phyloP scores from a whole-genome alignment of 345 rosid genomes.

The Garcia nutans region DNA sequence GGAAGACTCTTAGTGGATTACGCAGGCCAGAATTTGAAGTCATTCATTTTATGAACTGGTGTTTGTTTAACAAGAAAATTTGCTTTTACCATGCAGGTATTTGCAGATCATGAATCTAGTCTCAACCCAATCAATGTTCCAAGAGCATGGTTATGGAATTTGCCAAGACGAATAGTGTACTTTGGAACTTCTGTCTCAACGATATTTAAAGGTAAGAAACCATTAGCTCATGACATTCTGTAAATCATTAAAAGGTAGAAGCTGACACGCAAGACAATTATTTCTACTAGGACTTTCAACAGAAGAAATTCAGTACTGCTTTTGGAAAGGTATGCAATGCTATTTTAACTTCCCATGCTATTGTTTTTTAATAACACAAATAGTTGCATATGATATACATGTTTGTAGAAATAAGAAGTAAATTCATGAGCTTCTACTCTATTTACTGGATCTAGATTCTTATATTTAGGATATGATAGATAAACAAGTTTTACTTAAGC shows the following conservation, averaged over 20 bases:
- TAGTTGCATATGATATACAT: not conserved
- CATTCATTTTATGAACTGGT: not conserved
- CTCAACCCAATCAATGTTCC: conserved; percentile 73
- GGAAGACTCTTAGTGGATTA: not conserved
- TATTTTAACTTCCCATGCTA: not conserved
- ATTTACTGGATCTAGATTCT: not conserved
- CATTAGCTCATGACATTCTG: not conserved
- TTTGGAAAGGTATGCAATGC: conserved; percentile 78
- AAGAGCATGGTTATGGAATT: conserved; percentile 73
- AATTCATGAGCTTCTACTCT: not conserved
- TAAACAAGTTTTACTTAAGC: not conserved
- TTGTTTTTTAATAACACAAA: not conserved
- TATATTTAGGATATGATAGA: not conserved
- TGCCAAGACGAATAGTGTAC: conserved; percentile 75
- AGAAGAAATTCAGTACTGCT: conserved; percentile 80
- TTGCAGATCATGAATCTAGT: conserved; percentile 93
- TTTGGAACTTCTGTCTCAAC: conserved; percentile 91
- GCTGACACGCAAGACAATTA: conserved; percentile 10
- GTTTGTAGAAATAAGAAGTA: not conserved
- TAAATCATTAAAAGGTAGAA: not conserved
- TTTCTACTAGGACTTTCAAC: conserved; percentile 63
- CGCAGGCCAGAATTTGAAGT: not conserved
- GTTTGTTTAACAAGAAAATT: not conserved
- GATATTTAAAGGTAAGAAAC: conserved; percentile 72
- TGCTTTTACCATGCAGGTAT: conserved; percentile 47